Base-by-base conservation (phyloP, 208 protist genomes). In the Trypanosoma cruzi region DNA sequence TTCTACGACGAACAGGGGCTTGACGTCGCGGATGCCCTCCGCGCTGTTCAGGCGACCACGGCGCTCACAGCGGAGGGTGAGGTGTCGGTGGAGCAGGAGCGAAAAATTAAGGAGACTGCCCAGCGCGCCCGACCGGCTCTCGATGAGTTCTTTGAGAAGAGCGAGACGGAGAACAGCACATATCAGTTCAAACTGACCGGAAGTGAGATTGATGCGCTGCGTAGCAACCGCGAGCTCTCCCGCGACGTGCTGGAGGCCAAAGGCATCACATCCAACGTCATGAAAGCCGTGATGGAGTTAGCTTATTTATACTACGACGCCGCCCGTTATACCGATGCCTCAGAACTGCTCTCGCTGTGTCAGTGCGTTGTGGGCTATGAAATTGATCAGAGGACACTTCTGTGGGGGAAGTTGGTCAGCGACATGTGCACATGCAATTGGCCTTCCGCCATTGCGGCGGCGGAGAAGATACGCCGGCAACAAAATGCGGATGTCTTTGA, bases 321-420 rank as follows among this genome's bases (percentile, higher is more conserved):
- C 66, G 88, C 82, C 22, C 76, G 78, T 64, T 95, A 95, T 80
- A 80, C 75, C 31, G 85, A 92, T 32, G 90, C 93, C 5, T 85
- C 86, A 18, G 90, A 94, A 73, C 64, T 96, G 66, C 82, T 97
- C 44, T 73, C 81, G 53, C 66, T 95, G 18, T 97, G 89, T 77
- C 84, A 92, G 64, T 88, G 79, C 66, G 85, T 92, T 36, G 89
- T 75, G 50, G 90, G 89, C 71, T 88, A 92, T 75, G 89, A 93
- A 68, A 64, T 92, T 28, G 80, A 79, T 54, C 64, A 73, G 36
- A 79, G 90, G 29, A 82, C 42, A 10, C 73, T 94, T 8, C 68
- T 94, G 54, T 97, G 93, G 93, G 93, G 93, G 22, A 94, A 94
- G 76, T 81, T 95, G 48, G 85, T 94, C 64, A 90, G 84, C 69